These are phyloP conservation scores for Alternaria sp. DNA, from an alignment of 2,329 filamentous ascomycete genomes.

Conservation along the genomic window DNA sequence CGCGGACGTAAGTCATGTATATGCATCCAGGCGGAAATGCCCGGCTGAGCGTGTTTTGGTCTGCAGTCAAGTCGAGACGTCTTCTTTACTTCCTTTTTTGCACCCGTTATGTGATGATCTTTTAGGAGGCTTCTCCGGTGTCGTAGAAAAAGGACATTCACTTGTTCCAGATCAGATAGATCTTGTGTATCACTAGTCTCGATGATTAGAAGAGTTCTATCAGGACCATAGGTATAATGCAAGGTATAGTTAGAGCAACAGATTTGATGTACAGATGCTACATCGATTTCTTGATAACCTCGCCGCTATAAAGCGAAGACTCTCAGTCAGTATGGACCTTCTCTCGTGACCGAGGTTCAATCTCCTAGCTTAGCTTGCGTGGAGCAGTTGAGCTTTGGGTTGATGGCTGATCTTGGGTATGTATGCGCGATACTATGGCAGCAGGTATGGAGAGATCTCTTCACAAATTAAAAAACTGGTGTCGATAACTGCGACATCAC, in stretches of 20 bases:
- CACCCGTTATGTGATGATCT: neutral
- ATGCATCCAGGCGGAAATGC: neutral
- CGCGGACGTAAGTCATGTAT: neutral
- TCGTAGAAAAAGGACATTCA: neutral
- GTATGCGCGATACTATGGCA: neutral
- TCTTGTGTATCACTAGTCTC: neutral
- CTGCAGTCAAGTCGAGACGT: neutral
- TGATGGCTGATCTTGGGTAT: neutral
- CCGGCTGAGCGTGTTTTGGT: constrained; percentile 1
- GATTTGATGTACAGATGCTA: neutral
- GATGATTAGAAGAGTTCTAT: neutral
- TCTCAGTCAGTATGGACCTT: neutral
- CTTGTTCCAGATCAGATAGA: neutral
- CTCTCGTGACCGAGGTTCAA: neutral
- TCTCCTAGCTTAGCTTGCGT: neutral
- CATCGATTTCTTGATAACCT: neutral
- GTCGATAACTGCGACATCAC: too few relatives aligned
- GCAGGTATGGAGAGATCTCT: neutral
- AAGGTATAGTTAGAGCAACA: neutral
- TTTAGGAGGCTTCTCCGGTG: neutral
- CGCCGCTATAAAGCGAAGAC: neutral
- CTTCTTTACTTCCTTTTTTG: neutral
- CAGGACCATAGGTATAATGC: neutral
- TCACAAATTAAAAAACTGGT: too few relatives aligned
- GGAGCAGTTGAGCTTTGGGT: neutral